These are phyloP conservation scores for Hymenoscyphus repandus DNA, from an alignment of 2,329 filamentous ascomycete genomes.

Conservation along the genomic window DNA sequence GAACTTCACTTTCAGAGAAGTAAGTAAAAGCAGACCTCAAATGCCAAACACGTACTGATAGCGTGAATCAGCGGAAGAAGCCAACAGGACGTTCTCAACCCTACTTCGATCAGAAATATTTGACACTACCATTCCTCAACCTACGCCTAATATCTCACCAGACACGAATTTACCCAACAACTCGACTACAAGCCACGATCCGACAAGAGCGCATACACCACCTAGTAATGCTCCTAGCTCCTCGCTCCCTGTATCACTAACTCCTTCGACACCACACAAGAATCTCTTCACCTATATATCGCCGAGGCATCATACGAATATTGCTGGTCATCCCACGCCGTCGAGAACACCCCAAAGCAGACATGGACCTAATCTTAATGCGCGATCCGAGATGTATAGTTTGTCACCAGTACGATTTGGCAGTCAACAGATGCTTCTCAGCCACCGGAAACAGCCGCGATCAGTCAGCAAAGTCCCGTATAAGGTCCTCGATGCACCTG, in stretches of 20 bases:
- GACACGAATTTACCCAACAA: constrained; percentile 50
- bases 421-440: constrained; percentile 89
- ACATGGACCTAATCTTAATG: constrained; percentile 83
- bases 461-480: constrained; percentile 95
- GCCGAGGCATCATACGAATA: constrained; percentile 59
- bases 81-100: constrained; percentile 86
- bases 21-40: constrained; percentile 39
- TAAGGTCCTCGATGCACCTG: constrained; percentile 94
- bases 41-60: neutral
- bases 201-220: constrained; percentile 74
- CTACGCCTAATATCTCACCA: constrained; percentile 57
- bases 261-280: constrained; percentile 93
- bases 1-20: constrained; percentile 94
- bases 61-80: constrained; percentile 67
- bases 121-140: constrained; percentile 81
- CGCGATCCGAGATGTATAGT: constrained; percentile 89
- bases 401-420: constrained; percentile 88
- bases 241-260: constrained; percentile 67
- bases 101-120: constrained; percentile 89
- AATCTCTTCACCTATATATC: constrained; percentile 93
- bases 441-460: constrained; percentile 79
- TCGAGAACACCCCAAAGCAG: constrained; percentile 84
- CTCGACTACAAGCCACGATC: constrained; percentile 55
- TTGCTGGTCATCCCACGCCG: constrained; percentile 79
- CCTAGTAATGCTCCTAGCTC: constrained; percentile 59